Evolutionary conservation across 2,329 filamentous ascomycete genomes (phyloP).

Genomic region (Beauveria sp.): DNA sequence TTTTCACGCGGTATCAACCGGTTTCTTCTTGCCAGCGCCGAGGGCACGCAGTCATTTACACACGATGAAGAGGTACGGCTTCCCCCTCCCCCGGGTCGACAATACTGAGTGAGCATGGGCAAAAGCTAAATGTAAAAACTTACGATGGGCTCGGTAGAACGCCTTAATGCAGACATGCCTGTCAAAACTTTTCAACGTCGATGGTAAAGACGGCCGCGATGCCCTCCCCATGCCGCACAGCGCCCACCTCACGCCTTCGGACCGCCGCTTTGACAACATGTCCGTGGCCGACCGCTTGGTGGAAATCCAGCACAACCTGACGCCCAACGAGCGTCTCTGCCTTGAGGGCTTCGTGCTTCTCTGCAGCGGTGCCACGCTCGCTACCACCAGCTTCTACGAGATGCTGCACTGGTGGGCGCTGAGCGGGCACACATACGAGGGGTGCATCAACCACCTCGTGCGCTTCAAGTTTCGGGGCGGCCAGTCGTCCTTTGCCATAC

Average conservation of each 20-base stretch:
- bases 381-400: constrained; percentile 37
- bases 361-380: constrained; percentile 33
- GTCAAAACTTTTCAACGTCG: constrained; percentile 38
- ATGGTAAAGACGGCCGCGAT: constrained; percentile 29
- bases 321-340: constrained; percentile 30
- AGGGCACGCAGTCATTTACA: constrained; percentile 25
- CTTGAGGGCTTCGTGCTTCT: constrained; percentile 35
- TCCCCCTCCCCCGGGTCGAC: neutral
- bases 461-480: constrained; percentile 35
- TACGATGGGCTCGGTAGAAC: constrained; percentile 15
- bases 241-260: constrained; percentile 24
- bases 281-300: constrained; percentile 35
- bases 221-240: constrained; percentile 35
- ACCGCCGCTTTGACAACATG: constrained; percentile 29
- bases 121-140: neutral
- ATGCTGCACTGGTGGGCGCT: constrained; percentile 42
- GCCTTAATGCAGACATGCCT: constrained; percentile 25
- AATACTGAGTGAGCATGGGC: neutral
- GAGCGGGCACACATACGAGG: constrained; percentile 32
- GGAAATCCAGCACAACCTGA: constrained; percentile 30
- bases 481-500: constrained; percentile 37
- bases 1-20: constrained; percentile 35
- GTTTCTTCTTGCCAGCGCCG: constrained; percentile 27
- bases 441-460: constrained; percentile 31
- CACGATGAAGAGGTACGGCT: constrained; percentile 34